A percentile compares a stretch with the other conserved stretches of the same genome.
These are phyloP conservation scores for Tylopilus sp. DNA, from an alignment of 1,284 basidiomycete species.

Conservation along the genomic window DNA sequence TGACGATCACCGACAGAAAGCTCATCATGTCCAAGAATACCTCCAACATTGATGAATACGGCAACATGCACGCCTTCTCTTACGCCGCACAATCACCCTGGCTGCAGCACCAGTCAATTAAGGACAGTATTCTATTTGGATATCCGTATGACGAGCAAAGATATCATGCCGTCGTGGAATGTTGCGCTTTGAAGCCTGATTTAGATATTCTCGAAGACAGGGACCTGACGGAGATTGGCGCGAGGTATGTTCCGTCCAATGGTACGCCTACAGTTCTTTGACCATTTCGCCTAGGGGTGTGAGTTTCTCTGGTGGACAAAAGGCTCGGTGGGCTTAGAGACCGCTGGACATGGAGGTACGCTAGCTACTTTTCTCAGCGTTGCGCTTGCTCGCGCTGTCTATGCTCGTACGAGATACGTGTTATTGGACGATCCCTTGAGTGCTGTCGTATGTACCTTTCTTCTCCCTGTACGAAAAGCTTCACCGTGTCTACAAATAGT, in stretches of 20 bases:
- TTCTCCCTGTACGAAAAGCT: no score
- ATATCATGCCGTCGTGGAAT: slow-evolving; percentile 45
- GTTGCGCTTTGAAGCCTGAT: slow-evolving; percentile 62
- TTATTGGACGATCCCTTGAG: slow-evolving; percentile 58
- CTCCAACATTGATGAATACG: slow-evolving; percentile 38
- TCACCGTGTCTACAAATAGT: neutral
- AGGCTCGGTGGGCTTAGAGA: slow-evolving; percentile 37
- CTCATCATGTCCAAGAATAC: slow-evolving; percentile 41
- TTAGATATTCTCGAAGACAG: slow-evolving; percentile 44
- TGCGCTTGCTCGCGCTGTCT: slow-evolving; percentile 53
- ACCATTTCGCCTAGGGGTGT: slow-evolving; percentile 35
- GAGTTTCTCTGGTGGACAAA: slow-evolving; percentile 50
- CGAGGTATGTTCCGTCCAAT: slow-evolving; percentile 22
- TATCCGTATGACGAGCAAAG: slow-evolving; percentile 39
- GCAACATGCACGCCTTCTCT: slow-evolving; percentile 47
- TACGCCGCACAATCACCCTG: slow-evolving; percentile 60
- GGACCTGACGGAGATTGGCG: slow-evolving; percentile 33
- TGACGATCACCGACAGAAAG: slow-evolving; percentile 29
- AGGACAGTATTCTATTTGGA: slow-evolving; percentile 48
- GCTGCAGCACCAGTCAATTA: slow-evolving; percentile 46
- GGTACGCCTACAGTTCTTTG: neutral
- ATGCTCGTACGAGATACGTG: slow-evolving; percentile 48
- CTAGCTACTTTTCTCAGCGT: slow-evolving; percentile 35
- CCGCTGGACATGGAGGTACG: neutral
- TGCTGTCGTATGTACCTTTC: slow-evolving; percentile 40